phyloP scores from a whole-genome alignment of 495 filamentous ascomycete genomes.

The Penicillium egyptiacum region DNA sequence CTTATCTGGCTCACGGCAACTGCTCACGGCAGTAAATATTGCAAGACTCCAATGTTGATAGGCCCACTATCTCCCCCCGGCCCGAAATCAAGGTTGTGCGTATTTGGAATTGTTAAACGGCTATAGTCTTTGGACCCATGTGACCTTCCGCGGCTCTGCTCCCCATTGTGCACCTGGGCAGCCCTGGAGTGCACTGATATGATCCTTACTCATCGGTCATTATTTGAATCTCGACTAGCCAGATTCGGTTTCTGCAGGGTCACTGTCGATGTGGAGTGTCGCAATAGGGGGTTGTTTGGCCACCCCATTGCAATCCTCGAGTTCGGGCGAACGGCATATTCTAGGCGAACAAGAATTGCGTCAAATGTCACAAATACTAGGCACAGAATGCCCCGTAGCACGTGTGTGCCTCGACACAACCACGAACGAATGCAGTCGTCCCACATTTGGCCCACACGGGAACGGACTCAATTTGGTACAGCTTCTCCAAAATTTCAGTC shows the following conservation, averaged over 20 bases:
- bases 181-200: neutral
- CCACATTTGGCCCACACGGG: too few relatives aligned
- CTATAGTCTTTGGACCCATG: neutral
- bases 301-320: neutral
- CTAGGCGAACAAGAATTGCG: neutral
- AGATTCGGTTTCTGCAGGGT: constrained; percentile 1
- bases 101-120: constrained; percentile 11
- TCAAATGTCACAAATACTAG: neutral
- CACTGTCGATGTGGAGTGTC: neutral
- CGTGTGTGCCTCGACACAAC: neutral
- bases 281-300: too few relatives aligned
- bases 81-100: neutral
- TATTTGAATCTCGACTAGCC: neutral
- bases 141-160: constrained; percentile 1
- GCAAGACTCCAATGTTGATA: neutral
- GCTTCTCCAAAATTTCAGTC: neutral
- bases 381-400: neutral
- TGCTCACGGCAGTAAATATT: neutral
- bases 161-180: neutral
- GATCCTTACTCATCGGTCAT: neutral
- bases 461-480: neutral
- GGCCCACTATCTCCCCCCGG: neutral
- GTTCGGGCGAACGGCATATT: neutral
- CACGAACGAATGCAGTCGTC: neutral
- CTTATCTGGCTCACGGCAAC: neutral